Evolutionary conservation across 202 grass and related monocot genomes (phyloP).

Genomic region (Panicum virgatum): DNA sequence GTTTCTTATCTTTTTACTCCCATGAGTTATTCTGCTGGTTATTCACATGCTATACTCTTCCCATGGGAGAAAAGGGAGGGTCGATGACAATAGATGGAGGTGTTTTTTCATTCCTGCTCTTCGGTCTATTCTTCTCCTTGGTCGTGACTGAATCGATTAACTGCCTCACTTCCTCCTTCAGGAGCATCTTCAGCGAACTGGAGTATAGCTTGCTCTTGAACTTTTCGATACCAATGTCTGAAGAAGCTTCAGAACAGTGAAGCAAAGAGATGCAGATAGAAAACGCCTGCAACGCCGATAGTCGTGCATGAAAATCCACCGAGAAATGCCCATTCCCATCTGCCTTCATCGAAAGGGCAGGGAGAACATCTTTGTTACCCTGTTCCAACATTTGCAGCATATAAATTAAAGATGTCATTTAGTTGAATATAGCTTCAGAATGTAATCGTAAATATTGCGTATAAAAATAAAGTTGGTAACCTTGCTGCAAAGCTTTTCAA

Average conservation of each 20-base stretch:
- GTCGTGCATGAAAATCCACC: slow-evolving; percentile 80
- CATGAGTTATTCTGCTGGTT: neutral
- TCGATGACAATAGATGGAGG: slow-evolving; percentile 52
- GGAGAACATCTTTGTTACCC: slow-evolving; percentile 84
- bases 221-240: slow-evolving; percentile 64
- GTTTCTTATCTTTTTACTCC: slow-evolving; percentile 11
- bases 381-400: slow-evolving; percentile 45
- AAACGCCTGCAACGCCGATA: slow-evolving; percentile 83
- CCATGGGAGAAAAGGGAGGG: slow-evolving; percentile 82
- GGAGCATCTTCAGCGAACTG: slow-evolving; percentile 74
- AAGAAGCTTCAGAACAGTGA: slow-evolving; percentile 80
- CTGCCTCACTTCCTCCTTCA: slow-evolving; percentile 88
- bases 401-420: neutral
- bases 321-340: slow-evolving; percentile 65
- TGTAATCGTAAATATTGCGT: neutral
- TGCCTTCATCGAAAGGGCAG: slow-evolving; percentile 63
- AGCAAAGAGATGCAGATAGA: slow-evolving; percentile 82
- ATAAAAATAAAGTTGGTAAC: neutral
- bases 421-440: slow-evolving; percentile 20
- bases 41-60: slow-evolving; percentile 66
- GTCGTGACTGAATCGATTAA: slow-evolving; percentile 66
- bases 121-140: slow-evolving; percentile 76
- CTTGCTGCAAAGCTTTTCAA: neutral
- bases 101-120: slow-evolving; percentile 58
- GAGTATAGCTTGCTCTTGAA: slow-evolving; percentile 79